Evolutionary conservation across 1,284 basidiomycete species (phyloP), one percentile per base, ranked within the genome.

Genomic region (Grifola frondosa): DNA sequence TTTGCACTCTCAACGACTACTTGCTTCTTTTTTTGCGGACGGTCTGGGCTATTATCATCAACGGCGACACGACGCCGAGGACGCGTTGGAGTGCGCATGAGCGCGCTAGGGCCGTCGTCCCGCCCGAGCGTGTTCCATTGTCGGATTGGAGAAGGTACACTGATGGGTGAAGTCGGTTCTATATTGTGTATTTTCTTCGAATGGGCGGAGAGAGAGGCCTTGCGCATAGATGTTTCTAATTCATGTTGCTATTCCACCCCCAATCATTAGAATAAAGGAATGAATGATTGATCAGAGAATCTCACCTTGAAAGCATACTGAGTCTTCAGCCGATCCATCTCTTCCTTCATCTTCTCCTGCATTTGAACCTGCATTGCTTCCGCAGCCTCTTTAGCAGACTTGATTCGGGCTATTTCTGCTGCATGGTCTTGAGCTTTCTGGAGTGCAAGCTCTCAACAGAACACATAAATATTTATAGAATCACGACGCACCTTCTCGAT

Each of bases 261-360:
- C 37, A 40, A 43, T 34, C 40, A 47, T 46, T 15, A 40, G 34
- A 40, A 25, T 33, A 31, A 23, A 39, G 28, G 23, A 16, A 45
- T 19, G 9, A 23, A 26, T 16, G 37, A 20, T 20, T 9, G 16
- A 48, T 30, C 32, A 22, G 24, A 15, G 4, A 33, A 26, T 48
- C 65, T 46, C 65, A 84, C 84, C 65, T 79, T 84, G 68, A 90
- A 88, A 10, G 73, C 68, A 34, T 79, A 75, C 48, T 86, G 78
- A 1, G 86, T 86, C 56, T 75, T 81, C 43, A 87, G 56, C 21
- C 82, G 75, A 57, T 88, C 87, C 45, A 83, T 70, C 55, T 88
- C 84, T 47, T 75, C 77, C 49, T 79, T 77, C 65, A 79, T 69
- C 36, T 81, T 73, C 55, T 75, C 78, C 50, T 81, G 77, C 33